Evolutionary conservation across 2,329 filamentous ascomycete species (phyloP), one percentile per base, ranked within the genome.

Genomic region (Colletotrichum filicis): DNA sequence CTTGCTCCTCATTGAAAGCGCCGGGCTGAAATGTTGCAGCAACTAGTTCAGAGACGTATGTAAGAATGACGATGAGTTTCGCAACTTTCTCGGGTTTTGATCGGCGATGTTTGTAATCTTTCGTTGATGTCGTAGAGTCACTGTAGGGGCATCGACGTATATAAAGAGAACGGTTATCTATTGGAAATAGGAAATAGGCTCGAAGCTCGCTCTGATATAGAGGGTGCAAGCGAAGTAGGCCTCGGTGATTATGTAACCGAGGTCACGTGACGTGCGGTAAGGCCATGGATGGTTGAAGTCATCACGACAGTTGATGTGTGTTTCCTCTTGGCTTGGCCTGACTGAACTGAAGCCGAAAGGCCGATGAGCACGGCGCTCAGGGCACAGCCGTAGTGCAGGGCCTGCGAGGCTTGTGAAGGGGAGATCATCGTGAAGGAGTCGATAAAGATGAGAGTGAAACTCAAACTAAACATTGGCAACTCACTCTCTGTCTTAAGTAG

Each of bases 311-410:
- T 16, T 16, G 19, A 30, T 22, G n/a, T 3, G 7, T 26, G 60
- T 1, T 42, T 62, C 11, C 37, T 30, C 32, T 32, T 56, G 8
- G 32, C 56, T 28, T 52, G 55, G 9, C 62, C n/a, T 11, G 59
- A 30, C 8, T 16, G 46, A 9, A 52, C 8, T 3, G 66, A 22
- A 19, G 32, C n/a, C 22, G 32, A 60, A n/a, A 60, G 14, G 1
- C n/a, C 30, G 14, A 71, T 32, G 46, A 57, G 6, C 22, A 26
- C 26, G 22, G 30, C 6, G 37, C 37, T 19, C n/a, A 71, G 46
- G 46, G 68, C 68, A 37, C 62, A 56, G 26, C 46, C 62, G 32
- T 71, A 67, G 56, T 71, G 55, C 11, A 71, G 68, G 9, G 26
- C 62, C 37, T 56, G 30, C 19, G 28, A 46, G 53, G 56, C 56